These are phyloP conservation scores for Nemania sp. DNA, from an alignment of 2,329 filamentous ascomycete species.

Conservation along the genomic window DNA sequence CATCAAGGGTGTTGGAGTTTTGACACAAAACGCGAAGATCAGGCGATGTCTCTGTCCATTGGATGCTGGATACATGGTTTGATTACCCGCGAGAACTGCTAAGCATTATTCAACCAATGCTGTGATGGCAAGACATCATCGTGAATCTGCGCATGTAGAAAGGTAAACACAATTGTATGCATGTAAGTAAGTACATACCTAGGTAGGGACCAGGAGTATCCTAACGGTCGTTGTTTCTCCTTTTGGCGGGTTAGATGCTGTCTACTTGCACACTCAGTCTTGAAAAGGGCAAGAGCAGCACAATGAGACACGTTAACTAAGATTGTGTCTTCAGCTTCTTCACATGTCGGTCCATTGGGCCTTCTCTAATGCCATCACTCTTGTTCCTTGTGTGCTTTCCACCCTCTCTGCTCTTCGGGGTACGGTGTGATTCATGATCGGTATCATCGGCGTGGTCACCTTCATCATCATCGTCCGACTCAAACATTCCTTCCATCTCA, in stretches of 20 bases:
- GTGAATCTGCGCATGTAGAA: background rate
- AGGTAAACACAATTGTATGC: too few relatives aligned
- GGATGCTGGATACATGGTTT: too few relatives aligned
- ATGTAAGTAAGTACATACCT: too few relatives aligned
- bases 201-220: too few relatives aligned
- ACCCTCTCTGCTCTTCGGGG: constrained; percentile 3
- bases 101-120: background rate
- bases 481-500: constrained; percentile 46
- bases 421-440: constrained; percentile 22
- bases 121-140: background rate
- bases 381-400: constrained; percentile 28
- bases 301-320: too few relatives aligned
- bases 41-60: too few relatives aligned
- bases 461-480: constrained; percentile 39
- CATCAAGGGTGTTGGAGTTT: too few relatives aligned
- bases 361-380: constrained; percentile 28
- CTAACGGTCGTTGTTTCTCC: background rate
- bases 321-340: constrained; percentile 36
- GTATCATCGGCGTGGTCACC: constrained; percentile 19
- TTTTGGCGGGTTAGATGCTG: background rate
- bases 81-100: too few relatives aligned
- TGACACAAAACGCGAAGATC: too few relatives aligned
- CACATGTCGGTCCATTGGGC: constrained; percentile 40
- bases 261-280: background rate
- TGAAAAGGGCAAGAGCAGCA: background rate